Evolutionary conservation across 208 protist genomes (phyloP).

Genomic region (Trypanosoma vivax): DNA sequence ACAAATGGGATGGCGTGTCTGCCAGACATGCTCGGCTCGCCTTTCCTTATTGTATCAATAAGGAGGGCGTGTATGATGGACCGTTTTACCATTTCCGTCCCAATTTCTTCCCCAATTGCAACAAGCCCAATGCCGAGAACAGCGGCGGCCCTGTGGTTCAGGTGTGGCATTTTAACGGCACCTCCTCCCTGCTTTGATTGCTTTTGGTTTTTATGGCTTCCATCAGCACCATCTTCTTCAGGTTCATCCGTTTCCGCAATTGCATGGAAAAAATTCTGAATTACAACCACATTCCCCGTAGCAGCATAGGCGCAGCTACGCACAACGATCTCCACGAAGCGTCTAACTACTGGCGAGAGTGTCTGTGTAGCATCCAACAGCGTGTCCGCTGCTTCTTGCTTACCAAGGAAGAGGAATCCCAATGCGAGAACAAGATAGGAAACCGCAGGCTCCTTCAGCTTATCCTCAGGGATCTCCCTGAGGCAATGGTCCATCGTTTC

Average conservation of each 20-base stretch:
- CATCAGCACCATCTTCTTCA: conserved; percentile 48
- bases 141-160: conserved; percentile 93
- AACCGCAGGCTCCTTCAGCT: conserved; percentile 62
- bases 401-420: conserved; percentile 94
- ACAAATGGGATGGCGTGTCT: conserved; percentile 96
- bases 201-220: conserved; percentile 30
- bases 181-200: conserved; percentile 23
- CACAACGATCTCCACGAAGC: conserved; percentile 92
- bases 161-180: conserved; percentile 28
- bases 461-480: conserved; percentile 73
- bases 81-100: conserved; percentile 96
- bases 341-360: conserved; percentile 59
- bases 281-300: conserved; percentile 98
- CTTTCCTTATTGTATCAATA: conserved; percentile 82
- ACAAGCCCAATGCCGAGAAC: conserved; percentile 97
- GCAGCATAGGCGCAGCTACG: conserved; percentile 97
- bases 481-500: conserved; percentile 91
- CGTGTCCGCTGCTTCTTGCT: conserved; percentile 90
- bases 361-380: conserved; percentile 90
- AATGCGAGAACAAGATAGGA: conserved; percentile 92
- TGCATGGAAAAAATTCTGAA: conserved; percentile 95
- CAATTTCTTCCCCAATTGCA: conserved; percentile 97
- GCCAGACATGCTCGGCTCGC: conserved; percentile 64
- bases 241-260: conserved; percentile 91
- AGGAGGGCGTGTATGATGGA: conserved; percentile 96